These are phyloP conservation scores for Casuarina glauca DNA, from an alignment of 306 rosid genomes.

Conservation along the genomic window DNA sequence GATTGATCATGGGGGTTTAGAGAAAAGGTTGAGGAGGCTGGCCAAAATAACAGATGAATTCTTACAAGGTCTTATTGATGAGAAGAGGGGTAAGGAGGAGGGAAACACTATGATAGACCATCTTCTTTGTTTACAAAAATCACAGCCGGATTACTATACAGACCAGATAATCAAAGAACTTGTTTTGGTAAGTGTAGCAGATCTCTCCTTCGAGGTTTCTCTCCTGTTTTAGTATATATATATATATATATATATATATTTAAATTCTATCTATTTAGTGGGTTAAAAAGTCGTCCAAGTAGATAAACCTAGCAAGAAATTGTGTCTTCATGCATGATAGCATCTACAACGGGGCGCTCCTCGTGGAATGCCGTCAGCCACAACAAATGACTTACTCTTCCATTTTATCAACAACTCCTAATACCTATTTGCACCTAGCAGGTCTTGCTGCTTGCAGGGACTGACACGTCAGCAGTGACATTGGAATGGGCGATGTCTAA, in stretches of 20 bases:
- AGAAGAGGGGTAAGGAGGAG: conserved; percentile 5
- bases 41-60: conserved; percentile 34
- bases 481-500: conserved; percentile 22
- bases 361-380: no score
- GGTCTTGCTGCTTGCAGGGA: neutral
- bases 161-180: conserved; percentile 28
- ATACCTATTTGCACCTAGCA: neutral
- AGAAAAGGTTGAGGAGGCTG: conserved; percentile 17
- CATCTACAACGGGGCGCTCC: no score
- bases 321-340: no score
- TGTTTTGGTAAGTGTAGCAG: conserved; percentile 11
- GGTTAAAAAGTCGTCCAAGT: no score
- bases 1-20: conserved; percentile 26
- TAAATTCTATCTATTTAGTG: no score
- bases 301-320: no score
- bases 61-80: conserved; percentile 20
- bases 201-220: no score
- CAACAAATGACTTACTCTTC: no score
- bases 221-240: no score
- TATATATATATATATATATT: no score
- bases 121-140: conserved; percentile 20
- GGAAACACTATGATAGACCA: conserved; percentile 10
- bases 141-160: conserved; percentile 23
- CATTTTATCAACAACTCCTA: no score
- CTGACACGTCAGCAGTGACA: neutral